phyloP scores from a whole-genome alignment of 2,329 filamentous ascomycete genomes.

The Alternaria infectoria region DNA sequence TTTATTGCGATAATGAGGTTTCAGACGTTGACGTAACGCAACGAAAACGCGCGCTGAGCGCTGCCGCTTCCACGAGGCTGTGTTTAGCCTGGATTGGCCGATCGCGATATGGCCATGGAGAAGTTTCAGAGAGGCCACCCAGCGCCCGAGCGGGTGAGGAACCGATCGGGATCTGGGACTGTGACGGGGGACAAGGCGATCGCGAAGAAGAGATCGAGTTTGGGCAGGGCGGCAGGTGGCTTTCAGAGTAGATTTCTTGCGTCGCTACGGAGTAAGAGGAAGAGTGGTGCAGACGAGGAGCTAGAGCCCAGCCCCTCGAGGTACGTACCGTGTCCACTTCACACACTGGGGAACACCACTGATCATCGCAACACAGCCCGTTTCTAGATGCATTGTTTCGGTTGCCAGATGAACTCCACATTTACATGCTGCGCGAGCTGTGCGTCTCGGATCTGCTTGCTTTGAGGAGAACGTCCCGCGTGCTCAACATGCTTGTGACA shows the following conservation, averaged over 20 bases:
- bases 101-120: slow-evolving; percentile 24
- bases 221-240: slow-evolving; percentile 41
- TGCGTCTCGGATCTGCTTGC: slow-evolving; percentile 43
- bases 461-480: slow-evolving; percentile 38
- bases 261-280: slow-evolving; percentile 39
- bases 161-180: slow-evolving; percentile 16
- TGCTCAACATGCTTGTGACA: slow-evolving; percentile 40
- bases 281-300: slow-evolving; percentile 23
- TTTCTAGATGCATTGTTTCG: slow-evolving; percentile 42
- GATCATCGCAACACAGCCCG: slow-evolving; percentile 23
- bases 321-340: slow-evolving; percentile 19
- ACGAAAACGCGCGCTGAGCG: slow-evolving; percentile 17
- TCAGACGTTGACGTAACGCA: slow-evolving; percentile 15
- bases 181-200: slow-evolving; percentile 22
- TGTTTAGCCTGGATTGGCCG: slow-evolving; percentile 10
- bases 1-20: slow-evolving; percentile 15
- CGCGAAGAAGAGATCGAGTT: slow-evolving; percentile 38
- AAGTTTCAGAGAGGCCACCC: slow-evolving; percentile 31
- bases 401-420: slow-evolving; percentile 44
- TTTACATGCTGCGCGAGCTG: slow-evolving; percentile 43
- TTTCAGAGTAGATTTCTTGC: slow-evolving; percentile 41
- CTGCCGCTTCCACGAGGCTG: slow-evolving; percentile 7
- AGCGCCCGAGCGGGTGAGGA: slow-evolving; percentile 24
- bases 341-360: neutral
- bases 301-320: slow-evolving; percentile 28